A percentile compares a stretch with the other conserved stretches of the same genome.
Evolutionary conservation across 306 rosid species (phyloP).

Genomic region (Gynostemma pentaphyllum): DNA sequence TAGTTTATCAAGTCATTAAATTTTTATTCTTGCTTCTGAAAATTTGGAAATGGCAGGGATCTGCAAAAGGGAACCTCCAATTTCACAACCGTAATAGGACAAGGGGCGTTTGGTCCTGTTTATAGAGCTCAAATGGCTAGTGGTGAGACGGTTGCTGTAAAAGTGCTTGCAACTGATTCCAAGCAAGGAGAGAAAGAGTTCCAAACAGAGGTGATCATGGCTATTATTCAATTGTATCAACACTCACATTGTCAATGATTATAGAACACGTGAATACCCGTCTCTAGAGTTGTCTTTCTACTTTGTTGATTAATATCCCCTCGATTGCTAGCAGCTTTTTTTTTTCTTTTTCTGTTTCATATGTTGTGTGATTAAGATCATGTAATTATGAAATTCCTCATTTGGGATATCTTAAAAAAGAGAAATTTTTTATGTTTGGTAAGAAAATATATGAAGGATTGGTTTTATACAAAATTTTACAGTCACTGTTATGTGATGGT

Average conservation of each 20-base stretch:
- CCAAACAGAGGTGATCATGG: conserved; percentile 76
- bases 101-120: conserved; percentile 98
- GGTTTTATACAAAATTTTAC: not conserved
- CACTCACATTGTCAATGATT: not conserved
- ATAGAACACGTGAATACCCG: not conserved
- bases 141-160: conserved; percentile 86
- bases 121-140: conserved; percentile 92
- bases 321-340: not conserved
- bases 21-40: not conserved
- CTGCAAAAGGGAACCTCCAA: conserved; percentile 86
- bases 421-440: not conserved
- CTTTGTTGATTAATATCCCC: not conserved
- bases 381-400: not conserved
- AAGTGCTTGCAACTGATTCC: conserved; percentile 92
- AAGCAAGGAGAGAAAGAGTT: conserved; percentile 98
- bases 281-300: not conserved
- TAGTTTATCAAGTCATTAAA: not conserved
- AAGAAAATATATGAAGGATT: not conserved
- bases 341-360: not conserved
- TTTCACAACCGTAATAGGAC: conserved; percentile 89
- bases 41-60: conserved; percentile 43
- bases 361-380: not conserved
- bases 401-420: not conserved
- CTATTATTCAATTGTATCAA: not conserved
- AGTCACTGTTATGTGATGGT: not conserved